Conservation (phyloP, 2,329 filamentous ascomycete genomes). For the Monilinia fructicola region DNA sequence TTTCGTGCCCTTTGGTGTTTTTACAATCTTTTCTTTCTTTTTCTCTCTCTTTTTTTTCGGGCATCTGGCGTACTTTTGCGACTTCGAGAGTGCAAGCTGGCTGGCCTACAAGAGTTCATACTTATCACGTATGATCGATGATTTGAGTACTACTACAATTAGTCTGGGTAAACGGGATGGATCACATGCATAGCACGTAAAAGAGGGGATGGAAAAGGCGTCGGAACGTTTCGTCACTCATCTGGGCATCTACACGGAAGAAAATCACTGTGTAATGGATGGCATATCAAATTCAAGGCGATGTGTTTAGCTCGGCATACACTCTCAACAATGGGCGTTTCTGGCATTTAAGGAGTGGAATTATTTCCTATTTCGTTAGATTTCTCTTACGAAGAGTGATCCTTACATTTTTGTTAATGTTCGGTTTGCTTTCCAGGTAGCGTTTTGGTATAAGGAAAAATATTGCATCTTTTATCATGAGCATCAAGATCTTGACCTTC, state of each 20-base stretch:
- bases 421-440: not conserved
- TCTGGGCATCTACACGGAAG: slow-evolving; percentile 31
- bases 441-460: not conserved
- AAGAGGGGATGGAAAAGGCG: slow-evolving; percentile 38
- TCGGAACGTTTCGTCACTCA: slow-evolving; percentile 29
- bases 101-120: slow-evolving; percentile 33
- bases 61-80: slow-evolving; percentile 35
- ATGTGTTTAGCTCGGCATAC: slow-evolving; percentile 28
- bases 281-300: slow-evolving; percentile 19
- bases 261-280: slow-evolving; percentile 20
- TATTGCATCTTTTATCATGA: slow-evolving; percentile 14
- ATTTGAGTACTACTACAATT: slow-evolving; percentile 33
- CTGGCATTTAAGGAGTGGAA: slow-evolving; percentile 24
- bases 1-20: slow-evolving; percentile 27
- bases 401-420: slow-evolving; percentile 8
- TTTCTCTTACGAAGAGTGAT: slow-evolving; percentile 22
- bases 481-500: not conserved
- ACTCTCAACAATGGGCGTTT: slow-evolving; percentile 24
- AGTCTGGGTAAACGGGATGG: slow-evolving; percentile 32
- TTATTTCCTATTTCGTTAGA: slow-evolving; percentile 21
- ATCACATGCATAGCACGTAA: slow-evolving; percentile 34
- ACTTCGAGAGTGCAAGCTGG: slow-evolving; percentile 37
- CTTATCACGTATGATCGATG: slow-evolving; percentile 24
- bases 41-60: not conserved
- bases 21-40: slow-evolving; percentile 34